phyloP scores from a whole-genome alignment of 371 early-diverging fungal species.

The Ordospora colligata region DNA sequence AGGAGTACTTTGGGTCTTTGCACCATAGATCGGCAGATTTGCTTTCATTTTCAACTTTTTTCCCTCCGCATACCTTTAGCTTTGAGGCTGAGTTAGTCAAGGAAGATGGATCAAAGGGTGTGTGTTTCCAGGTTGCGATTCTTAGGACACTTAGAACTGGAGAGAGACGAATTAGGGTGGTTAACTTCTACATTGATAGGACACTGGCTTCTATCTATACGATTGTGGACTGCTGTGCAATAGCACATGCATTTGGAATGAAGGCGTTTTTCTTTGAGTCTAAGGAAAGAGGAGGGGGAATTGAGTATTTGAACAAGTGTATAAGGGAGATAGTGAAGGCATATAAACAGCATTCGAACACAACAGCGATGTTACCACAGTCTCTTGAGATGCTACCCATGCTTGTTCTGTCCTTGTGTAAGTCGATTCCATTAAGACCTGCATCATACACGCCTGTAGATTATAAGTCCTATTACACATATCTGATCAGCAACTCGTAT shows the following conservation, averaged over 20 bases:
- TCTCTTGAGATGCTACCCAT: conserved; percentile 47
- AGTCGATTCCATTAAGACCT: conserved; percentile 54
- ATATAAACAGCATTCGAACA: conserved; percentile 14
- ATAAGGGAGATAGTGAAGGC: conserved; percentile 30
- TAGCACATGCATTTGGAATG: conserved; percentile 41
- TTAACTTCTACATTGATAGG: conserved; percentile 78
- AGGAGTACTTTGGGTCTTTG: conserved; percentile 63
- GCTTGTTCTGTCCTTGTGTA: conserved; percentile 37
- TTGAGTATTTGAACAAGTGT: conserved; percentile 9
- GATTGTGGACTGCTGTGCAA: conserved; percentile 35
- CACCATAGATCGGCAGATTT: conserved; percentile 83
- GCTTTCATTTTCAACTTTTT: conserved; percentile 78
- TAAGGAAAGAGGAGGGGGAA: conserved; percentile 41
- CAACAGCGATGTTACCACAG: conserved; percentile 8
- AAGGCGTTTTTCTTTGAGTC: conserved; percentile 49
- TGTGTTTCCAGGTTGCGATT: conserved; percentile 88
- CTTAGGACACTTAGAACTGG: conserved; percentile 69
- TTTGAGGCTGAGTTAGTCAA: conserved; percentile 78
- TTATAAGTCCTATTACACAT: conserved; percentile 48
- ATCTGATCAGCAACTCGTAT: conserved; percentile 39
- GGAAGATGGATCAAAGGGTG: conserved; percentile 67
- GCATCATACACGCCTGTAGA: conserved; percentile 49
- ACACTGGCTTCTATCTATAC: conserved; percentile 21
- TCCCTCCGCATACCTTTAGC: conserved; percentile 79
- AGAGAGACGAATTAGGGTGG: conserved; percentile 83